These are phyloP conservation scores for Teunomyces funiuensis DNA, from an alignment of 805 yeast species.

Conservation along the genomic window DNA sequence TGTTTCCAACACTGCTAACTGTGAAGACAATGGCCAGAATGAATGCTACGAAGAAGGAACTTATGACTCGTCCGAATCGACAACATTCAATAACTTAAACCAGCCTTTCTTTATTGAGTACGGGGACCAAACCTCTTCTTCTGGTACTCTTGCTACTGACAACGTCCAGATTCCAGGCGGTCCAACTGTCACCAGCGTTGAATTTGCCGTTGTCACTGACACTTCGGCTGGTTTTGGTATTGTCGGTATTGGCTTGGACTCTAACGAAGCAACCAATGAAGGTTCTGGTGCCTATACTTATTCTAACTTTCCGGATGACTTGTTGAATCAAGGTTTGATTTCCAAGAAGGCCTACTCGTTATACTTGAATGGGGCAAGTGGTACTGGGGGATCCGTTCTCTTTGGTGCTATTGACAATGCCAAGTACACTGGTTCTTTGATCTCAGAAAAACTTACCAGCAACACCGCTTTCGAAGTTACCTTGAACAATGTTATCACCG, in stretches of 20 bases:
- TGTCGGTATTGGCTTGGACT: constrained; percentile 7
- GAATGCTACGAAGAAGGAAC: constrained; percentile 7
- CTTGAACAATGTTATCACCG: constrained; percentile 2
- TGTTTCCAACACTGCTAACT: background rate
- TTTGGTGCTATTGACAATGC: constrained; percentile 25
- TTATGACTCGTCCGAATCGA: constrained; percentile 10
- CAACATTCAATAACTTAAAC: constrained; percentile 7
- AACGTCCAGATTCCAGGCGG: constrained; percentile 7
- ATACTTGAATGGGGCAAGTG: constrained; percentile 13
- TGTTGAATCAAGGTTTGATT: constrained; percentile 13
- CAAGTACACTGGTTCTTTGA: constrained; percentile 15
- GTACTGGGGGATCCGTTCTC: constrained; percentile 15
- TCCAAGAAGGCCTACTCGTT: constrained; percentile 12
- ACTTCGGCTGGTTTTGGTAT: constrained; percentile 7
- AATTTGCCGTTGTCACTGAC: constrained; percentile 9
- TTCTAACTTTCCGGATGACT: constrained; percentile 12
- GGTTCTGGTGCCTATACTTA: constrained; percentile 4
- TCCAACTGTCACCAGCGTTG: constrained; percentile 1
- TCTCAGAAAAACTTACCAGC: background rate
- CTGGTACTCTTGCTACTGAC: constrained; percentile 9
- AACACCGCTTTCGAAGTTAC: constrained; percentile 3
- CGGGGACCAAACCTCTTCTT: constrained; percentile 6
- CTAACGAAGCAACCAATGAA: constrained; percentile 5
- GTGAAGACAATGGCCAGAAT: background rate
- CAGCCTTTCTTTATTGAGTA: constrained; percentile 7